A percentile compares a stretch with the other conserved stretches of the same genome.
These are phyloP conservation scores for Melaleuca quinquenervia DNA, from an alignment of 345 rosid species.

Conservation along the genomic window DNA sequence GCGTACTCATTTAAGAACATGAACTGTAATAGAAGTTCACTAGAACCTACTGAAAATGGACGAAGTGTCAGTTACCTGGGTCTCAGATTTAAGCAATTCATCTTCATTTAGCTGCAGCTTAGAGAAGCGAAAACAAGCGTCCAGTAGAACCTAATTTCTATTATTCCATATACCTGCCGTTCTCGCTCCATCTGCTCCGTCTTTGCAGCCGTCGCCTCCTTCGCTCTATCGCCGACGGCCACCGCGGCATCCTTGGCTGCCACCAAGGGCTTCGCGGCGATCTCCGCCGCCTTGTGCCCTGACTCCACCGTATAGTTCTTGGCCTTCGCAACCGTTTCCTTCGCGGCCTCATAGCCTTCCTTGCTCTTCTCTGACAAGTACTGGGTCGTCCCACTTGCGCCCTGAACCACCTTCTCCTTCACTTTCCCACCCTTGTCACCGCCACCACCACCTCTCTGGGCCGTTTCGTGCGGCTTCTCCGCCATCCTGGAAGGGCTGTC, in stretches of 20 bases:
- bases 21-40: background rate
- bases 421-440: conserved; percentile 24
- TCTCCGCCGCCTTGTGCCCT: background rate
- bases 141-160: background rate
- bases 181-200: conserved; percentile 27
- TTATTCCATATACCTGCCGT: conserved; percentile 21
- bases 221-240: background rate
- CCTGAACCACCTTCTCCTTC: conserved; percentile 14
- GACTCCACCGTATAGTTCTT: conserved; percentile 15
- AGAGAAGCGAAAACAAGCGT: background rate
- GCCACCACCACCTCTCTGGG: conserved; percentile 19
- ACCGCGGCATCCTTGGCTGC: conserved; percentile 7
- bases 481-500: conserved; percentile 1
- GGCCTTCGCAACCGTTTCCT: conserved; percentile 13
- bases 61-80: background rate
- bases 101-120: background rate
- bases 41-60: background rate
- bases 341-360: conserved; percentile 9
- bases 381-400: conserved; percentile 6
- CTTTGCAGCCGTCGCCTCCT: conserved; percentile 15
- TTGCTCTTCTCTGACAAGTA: conserved; percentile 22
- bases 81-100: background rate
- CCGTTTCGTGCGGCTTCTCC: conserved; percentile 18
- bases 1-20: background rate
- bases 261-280: background rate